Conservation (phyloP, 768 basidiomycete genomes). For the Lentinula raphanica region DNA sequence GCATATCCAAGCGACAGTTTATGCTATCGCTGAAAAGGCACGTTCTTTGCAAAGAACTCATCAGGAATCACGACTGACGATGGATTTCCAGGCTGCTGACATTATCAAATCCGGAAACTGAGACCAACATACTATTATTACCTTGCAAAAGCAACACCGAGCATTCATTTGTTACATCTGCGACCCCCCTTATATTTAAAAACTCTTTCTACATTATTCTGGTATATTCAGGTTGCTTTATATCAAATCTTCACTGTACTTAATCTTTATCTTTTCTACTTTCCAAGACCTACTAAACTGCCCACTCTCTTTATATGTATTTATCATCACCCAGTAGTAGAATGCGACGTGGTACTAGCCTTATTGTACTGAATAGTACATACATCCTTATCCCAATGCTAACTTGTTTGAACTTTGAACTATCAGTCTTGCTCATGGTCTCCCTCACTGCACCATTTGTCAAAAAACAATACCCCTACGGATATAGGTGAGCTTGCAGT, state of each 20-base stretch:
- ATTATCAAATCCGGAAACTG: not conserved
- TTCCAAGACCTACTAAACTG: not conserved
- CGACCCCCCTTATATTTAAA: not conserved
- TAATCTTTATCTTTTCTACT: not conserved
- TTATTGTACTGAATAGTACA: not conserved
- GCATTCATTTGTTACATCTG: not conserved
- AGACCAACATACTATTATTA: not conserved
- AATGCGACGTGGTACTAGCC: not conserved
- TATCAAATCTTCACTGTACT: not conserved
- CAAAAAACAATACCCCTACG: no score
- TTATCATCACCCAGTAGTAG: not conserved
- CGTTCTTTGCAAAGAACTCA: not conserved
- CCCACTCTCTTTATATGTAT: not conserved
- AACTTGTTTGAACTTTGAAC: not conserved
- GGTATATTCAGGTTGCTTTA: not conserved
- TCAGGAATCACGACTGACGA: not conserved
- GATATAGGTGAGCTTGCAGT: no score
- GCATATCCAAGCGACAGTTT: slow-evolving; percentile 14
- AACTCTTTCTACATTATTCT: not conserved
- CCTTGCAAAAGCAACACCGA: no score
- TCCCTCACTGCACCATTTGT: no score
- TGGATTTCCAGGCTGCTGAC: not conserved
- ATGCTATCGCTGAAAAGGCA: slow-evolving; percentile 7
- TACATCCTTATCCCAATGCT: not conserved
- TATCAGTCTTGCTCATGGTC: no score